These are phyloP conservation scores for Mycena maculata DNA, from an alignment of 768 basidiomycete species.

Conservation along the genomic window DNA sequence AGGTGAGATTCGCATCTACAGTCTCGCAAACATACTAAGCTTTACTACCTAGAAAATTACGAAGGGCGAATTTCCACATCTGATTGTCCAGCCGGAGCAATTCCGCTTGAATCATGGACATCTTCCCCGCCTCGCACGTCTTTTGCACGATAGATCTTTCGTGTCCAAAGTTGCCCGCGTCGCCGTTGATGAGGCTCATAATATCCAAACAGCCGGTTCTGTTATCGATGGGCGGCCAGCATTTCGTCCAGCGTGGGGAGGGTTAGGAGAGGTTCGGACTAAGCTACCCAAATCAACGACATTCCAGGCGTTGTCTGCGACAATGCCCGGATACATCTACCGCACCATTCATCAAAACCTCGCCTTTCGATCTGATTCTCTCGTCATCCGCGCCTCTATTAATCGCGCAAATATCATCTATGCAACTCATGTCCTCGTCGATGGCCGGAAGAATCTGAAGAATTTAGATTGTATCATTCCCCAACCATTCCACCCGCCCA, in stretches of 20 bases:
- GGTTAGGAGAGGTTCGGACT: neutral
- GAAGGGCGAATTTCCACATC: neutral
- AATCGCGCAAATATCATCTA: conserved; percentile 13
- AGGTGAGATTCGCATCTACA: neutral
- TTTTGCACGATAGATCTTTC: neutral
- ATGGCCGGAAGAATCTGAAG: neutral
- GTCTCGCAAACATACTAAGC: too few relatives aligned
- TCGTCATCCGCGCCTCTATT: neutral
- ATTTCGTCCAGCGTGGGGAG: conserved; percentile 1
- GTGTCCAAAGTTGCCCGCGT: neutral
- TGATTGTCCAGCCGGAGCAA: conserved; percentile 14
- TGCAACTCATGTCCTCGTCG: conserved; percentile 1
- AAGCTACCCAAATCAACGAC: neutral
- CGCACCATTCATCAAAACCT: neutral
- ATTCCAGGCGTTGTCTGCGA: conserved; percentile 2
- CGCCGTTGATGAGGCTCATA: conserved; percentile 9
- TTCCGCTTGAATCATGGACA: neutral
- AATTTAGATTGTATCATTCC: conserved; percentile 8
- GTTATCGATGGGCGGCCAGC: neutral
- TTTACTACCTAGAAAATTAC: neutral
- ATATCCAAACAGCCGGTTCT: neutral
- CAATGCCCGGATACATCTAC: neutral
- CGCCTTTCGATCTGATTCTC: neutral
- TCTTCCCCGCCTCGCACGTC: neutral
- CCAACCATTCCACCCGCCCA: neutral